Conservation (phyloP, 2,329 filamentous ascomycete species). For the Diaporthe sp. region DNA sequence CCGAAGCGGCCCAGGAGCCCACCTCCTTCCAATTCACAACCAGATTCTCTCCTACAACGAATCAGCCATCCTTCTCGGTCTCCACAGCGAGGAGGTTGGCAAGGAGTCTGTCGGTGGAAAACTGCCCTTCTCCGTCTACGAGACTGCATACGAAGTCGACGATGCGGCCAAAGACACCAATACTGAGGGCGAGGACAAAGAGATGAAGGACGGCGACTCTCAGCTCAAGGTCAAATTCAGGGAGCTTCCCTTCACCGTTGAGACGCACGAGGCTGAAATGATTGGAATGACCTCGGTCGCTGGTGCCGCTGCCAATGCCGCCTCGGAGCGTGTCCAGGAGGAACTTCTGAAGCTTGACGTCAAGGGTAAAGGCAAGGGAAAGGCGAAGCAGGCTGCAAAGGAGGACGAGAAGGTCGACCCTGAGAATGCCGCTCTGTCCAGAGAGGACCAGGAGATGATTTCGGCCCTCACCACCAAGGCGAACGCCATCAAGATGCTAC, state of each 20-base stretch:
- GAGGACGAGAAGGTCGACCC: constrained; percentile 47
- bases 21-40: constrained; percentile 80
- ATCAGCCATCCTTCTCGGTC: constrained; percentile 86
- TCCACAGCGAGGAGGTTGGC: constrained; percentile 77
- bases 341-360: constrained; percentile 57
- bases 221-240: constrained; percentile 79
- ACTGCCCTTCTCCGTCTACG: constrained; percentile 91
- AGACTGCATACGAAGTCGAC: constrained; percentile 83
- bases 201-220: constrained; percentile 76
- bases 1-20: constrained; percentile 76
- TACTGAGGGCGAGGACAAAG: constrained; percentile 73
- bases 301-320: constrained; percentile 84
- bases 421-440: constrained; percentile 62
- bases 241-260: constrained; percentile 86
- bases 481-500: constrained; percentile 95
- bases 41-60: constrained; percentile 86
- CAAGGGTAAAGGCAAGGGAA: constrained; percentile 60
- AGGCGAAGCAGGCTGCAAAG: constrained; percentile 63
- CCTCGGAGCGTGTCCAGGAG: constrained; percentile 61
- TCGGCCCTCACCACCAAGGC: constrained; percentile 83
- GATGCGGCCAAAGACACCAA: constrained; percentile 56
- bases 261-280: constrained; percentile 97
- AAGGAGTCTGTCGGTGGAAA: constrained; percentile 76
- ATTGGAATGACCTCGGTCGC: constrained; percentile 96
- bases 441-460: constrained; percentile 72